phyloP scores from a whole-genome alignment of 129 eudicot species.

The Cynara cardunculus region DNA sequence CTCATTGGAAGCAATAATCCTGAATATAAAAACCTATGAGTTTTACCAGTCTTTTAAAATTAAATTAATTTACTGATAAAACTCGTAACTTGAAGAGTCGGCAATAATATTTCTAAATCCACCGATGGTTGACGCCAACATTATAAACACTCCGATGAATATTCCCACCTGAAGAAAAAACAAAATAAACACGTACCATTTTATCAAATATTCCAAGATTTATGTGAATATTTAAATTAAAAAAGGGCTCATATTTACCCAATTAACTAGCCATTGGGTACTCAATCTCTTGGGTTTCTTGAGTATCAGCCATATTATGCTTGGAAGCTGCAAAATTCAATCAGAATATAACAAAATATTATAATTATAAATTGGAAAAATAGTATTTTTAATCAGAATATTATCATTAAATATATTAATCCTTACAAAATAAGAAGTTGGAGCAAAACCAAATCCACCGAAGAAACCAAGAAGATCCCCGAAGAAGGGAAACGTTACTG shows the following conservation, averaged over 20 bases:
- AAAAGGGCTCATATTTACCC: constrained; percentile 45
- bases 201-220: not conserved
- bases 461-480: constrained; percentile 98
- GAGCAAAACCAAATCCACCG: constrained; percentile 97
- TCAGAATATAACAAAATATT: not conserved
- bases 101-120: constrained; percentile 74
- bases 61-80: constrained; percentile 47
- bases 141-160: constrained; percentile 66
- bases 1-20: constrained; percentile 40
- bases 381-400: not conserved
- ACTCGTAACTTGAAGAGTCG: constrained; percentile 65
- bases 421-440: constrained; percentile 92
- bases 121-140: constrained; percentile 85
- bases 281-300: constrained; percentile 80
- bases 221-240: not conserved
- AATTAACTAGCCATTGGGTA: constrained; percentile 67
- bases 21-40: not conserved
- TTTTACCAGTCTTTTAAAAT: not conserved
- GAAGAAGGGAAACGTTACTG: constrained; percentile 89
- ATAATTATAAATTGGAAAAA: not conserved
- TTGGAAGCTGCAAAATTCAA: constrained; percentile 62
- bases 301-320: constrained; percentile 78
- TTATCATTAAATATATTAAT: not conserved
- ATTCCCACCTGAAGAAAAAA: constrained; percentile 83
- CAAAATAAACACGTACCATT: not conserved